phyloP scores from a whole-genome alignment of 352 stramenopile species.

The Pythium aristosporum region DNA sequence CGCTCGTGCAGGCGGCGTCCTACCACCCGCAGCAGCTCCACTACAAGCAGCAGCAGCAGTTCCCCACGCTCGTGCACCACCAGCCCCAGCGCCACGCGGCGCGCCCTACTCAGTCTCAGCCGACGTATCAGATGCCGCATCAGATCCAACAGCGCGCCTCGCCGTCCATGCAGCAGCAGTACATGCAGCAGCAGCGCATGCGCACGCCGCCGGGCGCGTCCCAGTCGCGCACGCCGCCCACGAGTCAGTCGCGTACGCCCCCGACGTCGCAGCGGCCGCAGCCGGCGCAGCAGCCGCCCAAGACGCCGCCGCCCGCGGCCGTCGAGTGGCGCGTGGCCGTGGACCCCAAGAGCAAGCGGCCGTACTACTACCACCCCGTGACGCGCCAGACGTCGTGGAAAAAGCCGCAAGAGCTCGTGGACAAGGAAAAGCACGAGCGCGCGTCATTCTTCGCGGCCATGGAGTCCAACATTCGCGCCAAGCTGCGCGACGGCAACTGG shows the following conservation, averaged over 20 bases:
- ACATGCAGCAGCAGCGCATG: neutral
- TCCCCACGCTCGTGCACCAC: constrained; percentile 7
- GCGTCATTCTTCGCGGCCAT: constrained; percentile 95
- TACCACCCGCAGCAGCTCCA: constrained; percentile 17
- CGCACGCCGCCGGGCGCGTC: neutral
- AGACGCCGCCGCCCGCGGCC: neutral
- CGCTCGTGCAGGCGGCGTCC: neutral
- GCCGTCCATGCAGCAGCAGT: constrained; percentile 3
- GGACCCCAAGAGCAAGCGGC: constrained; percentile 83
- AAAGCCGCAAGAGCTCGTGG: constrained; percentile 84
- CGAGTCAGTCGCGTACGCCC: neutral
- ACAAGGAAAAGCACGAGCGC: constrained; percentile 79
- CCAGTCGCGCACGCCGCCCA: neutral
- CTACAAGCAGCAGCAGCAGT: constrained; percentile 12
- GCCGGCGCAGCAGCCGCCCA: neutral
- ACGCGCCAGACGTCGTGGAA: constrained; percentile 98
- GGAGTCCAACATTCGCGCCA: constrained; percentile 95
- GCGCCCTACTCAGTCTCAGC: neutral
- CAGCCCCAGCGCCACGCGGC: constrained; percentile 9
- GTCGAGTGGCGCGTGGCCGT: constrained; percentile 78
- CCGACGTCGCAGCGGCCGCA: neutral
- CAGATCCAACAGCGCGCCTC: constrained; percentile 2
- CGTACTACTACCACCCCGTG: constrained; percentile 97
- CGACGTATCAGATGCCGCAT: neutral
- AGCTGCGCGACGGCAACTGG: constrained; percentile 67